A percentile compares a stretch with the other conserved stretches of the same genome.
These are phyloP conservation scores for Exophiala phaeomuriformis DNA, from an alignment of 2,329 filamentous ascomycete genomes.

Conservation along the genomic window DNA sequence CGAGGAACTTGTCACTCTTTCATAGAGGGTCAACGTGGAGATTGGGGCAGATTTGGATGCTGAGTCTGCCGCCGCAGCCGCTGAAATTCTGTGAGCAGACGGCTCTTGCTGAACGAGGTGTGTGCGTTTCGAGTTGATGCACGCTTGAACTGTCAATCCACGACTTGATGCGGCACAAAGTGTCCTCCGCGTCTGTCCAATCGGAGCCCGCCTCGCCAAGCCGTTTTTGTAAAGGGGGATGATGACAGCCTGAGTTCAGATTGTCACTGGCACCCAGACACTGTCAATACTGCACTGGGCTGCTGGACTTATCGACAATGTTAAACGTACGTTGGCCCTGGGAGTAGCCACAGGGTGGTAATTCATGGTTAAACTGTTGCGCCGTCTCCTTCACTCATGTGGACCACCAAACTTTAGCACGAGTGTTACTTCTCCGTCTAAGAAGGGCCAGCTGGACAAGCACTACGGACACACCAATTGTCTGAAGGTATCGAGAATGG, in stretches of 20 bases:
- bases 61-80: neutral
- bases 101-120: neutral
- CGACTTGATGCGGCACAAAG: neutral
- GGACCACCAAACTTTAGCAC: too few species aligned
- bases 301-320: neutral
- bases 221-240: neutral
- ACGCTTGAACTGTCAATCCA: neutral
- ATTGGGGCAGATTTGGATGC: neutral
- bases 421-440: too few species aligned
- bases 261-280: neutral
- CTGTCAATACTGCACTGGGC: neutral
- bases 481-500: too few species aligned
- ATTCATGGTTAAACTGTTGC: too few species aligned
- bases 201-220: neutral
- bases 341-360: too few species aligned
- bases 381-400: too few species aligned
- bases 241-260: too few species aligned
- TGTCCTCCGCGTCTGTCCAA: constrained; percentile 1
- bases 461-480: too few species aligned
- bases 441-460: too few species aligned
- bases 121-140: neutral
- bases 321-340: too few species aligned
- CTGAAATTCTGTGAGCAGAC: neutral
- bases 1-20: constrained; percentile 13
- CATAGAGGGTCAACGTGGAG: constrained; percentile 22